Conservation (phyloP, 768 basidiomycete genomes). For the Lanmaoa rubissima region DNA sequence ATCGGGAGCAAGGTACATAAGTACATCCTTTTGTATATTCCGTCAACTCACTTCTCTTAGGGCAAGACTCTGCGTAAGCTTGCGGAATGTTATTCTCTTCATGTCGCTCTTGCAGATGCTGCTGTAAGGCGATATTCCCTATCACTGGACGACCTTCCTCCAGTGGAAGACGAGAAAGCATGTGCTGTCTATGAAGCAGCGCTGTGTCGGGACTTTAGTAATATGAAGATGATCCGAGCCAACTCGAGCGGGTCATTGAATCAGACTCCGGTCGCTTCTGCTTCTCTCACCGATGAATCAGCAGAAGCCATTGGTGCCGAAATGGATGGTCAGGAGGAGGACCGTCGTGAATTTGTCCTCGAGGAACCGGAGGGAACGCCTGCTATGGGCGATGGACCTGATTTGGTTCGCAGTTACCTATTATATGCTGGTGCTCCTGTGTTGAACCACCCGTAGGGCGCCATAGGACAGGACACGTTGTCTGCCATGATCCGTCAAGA, state of each 20-base stretch:
- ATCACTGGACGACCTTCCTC: slow-evolving; percentile 53
- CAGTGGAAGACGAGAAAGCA: slow-evolving; percentile 47
- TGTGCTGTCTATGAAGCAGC: slow-evolving; percentile 46
- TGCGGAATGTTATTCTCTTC: slow-evolving; percentile 47
- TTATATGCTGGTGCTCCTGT: background rate
- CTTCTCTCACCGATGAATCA: slow-evolving; percentile 11
- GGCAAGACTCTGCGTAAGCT: slow-evolving; percentile 66
- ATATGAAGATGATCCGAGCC: slow-evolving; percentile 28
- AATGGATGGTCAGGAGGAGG: slow-evolving; percentile 13
- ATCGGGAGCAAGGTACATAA: slow-evolving; percentile 48
- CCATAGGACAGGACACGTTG: slow-evolving; percentile 69
- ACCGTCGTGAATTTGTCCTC: slow-evolving; percentile 16
- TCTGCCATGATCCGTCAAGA: slow-evolving; percentile 74
- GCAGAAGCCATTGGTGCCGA: slow-evolving; percentile 7
- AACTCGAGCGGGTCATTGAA: slow-evolving; percentile 16
- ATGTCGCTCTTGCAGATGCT: slow-evolving; percentile 41
- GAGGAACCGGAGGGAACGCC: slow-evolving; percentile 18
- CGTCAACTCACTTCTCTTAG: slow-evolving; percentile 32
- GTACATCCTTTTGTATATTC: background rate
- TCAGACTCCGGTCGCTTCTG: background rate
- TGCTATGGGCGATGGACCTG: slow-evolving; percentile 16
- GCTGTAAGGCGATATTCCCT: slow-evolving; percentile 53
- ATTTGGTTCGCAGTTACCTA: slow-evolving; percentile 22
- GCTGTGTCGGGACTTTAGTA: slow-evolving; percentile 55
- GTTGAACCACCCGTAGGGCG: slow-evolving; percentile 45